A percentile compares a stretch with the other conserved stretches of the same genome.
These are phyloP conservation scores for Kluyveromyces sp. DNA, from an alignment of 1,139 yeast species.

Conservation along the genomic window DNA sequence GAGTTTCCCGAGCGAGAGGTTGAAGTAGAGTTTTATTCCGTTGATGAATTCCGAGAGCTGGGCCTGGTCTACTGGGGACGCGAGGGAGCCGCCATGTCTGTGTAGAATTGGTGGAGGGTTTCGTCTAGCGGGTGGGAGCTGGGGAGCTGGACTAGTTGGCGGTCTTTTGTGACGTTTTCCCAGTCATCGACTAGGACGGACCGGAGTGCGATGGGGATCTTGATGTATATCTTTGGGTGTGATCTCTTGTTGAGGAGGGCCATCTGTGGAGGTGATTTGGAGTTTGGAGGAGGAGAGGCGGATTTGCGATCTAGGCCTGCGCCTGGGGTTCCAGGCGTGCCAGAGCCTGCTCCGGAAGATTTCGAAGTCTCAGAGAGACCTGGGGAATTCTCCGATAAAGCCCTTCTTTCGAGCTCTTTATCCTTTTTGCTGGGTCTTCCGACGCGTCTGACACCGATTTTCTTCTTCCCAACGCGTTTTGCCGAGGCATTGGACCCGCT, in stretches of 20 bases:
- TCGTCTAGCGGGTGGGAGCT: constrained; percentile 42
- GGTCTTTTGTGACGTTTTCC: constrained; percentile 81
- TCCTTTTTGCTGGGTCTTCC: constrained; percentile 1
- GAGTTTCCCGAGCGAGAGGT: constrained; percentile 62
- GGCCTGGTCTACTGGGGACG: constrained; percentile 40
- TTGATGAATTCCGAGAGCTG: constrained; percentile 57
- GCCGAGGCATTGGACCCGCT: background rate
- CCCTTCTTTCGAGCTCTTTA: background rate
- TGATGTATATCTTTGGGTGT: constrained; percentile 43
- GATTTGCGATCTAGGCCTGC: constrained; percentile 7
- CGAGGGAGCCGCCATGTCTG: constrained; percentile 7
- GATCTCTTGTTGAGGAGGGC: constrained; percentile 9
- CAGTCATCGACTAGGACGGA: constrained; percentile 80
- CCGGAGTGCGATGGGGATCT: constrained; percentile 60
- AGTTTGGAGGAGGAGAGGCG: background rate
- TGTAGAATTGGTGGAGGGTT: constrained; percentile 43
- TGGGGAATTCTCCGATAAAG: background rate
- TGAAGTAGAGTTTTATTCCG: constrained; percentile 73
- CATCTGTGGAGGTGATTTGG: background rate
- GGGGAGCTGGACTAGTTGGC: constrained; percentile 60
- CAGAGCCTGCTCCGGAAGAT: background rate
- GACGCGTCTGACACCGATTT: background rate
- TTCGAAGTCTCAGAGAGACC: background rate
- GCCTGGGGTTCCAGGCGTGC: background rate
- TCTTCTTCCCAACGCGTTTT: background rate